These are phyloP conservation scores for Castanea crenata DNA, from an alignment of 306 rosid species.

Conservation along the genomic window DNA sequence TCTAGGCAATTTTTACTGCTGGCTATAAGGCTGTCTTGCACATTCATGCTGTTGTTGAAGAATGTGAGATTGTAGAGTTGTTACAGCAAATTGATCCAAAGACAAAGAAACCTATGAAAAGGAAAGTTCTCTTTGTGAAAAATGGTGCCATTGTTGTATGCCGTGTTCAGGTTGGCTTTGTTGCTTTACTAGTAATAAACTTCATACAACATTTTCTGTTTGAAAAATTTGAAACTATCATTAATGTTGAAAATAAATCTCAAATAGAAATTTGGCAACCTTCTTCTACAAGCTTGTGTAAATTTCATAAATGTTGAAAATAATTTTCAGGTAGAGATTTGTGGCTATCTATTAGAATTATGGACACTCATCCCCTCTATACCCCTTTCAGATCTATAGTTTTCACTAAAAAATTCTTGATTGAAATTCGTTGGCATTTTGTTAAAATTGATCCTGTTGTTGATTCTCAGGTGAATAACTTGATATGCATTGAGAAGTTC, in stretches of 20 bases:
- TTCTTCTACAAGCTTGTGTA: not conserved
- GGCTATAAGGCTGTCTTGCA: slow-evolving; percentile 98
- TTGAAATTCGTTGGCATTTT: too few species aligned
- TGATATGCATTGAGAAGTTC: slow-evolving; percentile 80
- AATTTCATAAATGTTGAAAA: not conserved
- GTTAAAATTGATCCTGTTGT: too few species aligned
- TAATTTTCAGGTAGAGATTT: not conserved
- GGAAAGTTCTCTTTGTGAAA: slow-evolving; percentile 84
- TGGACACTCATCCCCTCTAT: not conserved
- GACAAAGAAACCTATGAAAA: slow-evolving; percentile 85
- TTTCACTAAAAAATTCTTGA: not conserved
- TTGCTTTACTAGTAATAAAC: not conserved
- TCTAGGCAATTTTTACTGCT: slow-evolving; percentile 97
- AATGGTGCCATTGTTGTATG: slow-evolving; percentile 81
- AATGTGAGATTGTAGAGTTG: slow-evolving; percentile 95
- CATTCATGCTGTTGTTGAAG: slow-evolving; percentile 90
- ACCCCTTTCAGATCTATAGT: not conserved
- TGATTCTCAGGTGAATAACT: slow-evolving; percentile 57
- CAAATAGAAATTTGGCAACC: not conserved
- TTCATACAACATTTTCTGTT: not conserved
- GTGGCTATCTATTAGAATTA: not conserved
- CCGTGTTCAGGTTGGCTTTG: slow-evolving; percentile 77
- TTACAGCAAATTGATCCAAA: slow-evolving; percentile 85
- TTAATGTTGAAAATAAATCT: not conserved
- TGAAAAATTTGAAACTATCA: not conserved